phyloP scores from a whole-genome alignment of 371 early-diverging fungal species.

The Mucor lusitanicus region DNA sequence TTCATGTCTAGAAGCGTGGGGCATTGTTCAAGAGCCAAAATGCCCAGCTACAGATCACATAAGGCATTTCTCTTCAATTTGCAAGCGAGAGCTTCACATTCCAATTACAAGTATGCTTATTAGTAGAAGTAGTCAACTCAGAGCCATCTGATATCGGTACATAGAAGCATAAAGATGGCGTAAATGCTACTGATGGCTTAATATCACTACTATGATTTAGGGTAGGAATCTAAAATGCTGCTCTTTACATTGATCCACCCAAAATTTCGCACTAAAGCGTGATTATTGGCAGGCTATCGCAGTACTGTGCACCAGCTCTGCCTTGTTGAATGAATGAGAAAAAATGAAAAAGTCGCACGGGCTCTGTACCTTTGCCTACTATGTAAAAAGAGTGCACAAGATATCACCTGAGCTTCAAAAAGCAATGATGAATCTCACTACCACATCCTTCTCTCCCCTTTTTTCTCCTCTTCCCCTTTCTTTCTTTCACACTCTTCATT shows the following conservation, averaged over 20 bases:
- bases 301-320: not conserved
- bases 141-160: too few species aligned
- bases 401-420: conserved; percentile 6
- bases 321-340: not conserved
- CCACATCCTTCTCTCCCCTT: not conserved
- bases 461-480: not conserved
- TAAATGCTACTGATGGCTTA: too few species aligned
- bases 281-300: not conserved
- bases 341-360: conserved; percentile 2
- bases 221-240: too few species aligned
- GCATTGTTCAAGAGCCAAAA: too few species aligned
- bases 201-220: too few species aligned
- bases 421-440: not conserved
- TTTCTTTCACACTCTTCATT: not conserved
- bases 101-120: too few species aligned
- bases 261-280: not conserved
- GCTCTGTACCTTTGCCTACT: not conserved
- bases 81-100: too few species aligned
- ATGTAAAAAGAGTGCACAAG: not conserved
- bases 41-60: too few species aligned
- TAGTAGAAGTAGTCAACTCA: too few species aligned
- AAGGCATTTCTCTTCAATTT: too few species aligned
- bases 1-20: too few species aligned
- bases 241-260: not conserved
- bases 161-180: too few species aligned